These are phyloP conservation scores for Exophiala sp. DNA, from an alignment of 2,329 filamentous ascomycete genomes.

Conservation along the genomic window DNA sequence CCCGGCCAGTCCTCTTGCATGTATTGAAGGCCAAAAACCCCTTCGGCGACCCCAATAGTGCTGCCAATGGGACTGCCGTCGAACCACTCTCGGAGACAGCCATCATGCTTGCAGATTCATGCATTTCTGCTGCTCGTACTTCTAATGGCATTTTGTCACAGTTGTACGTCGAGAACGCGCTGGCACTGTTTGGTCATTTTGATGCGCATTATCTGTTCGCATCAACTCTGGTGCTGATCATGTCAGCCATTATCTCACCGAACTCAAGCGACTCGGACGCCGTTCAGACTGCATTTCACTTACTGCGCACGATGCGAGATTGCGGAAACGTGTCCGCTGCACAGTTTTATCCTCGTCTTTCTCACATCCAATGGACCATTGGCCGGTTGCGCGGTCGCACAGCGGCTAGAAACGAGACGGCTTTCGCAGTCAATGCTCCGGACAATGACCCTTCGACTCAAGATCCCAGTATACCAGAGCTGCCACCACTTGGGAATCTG, in stretches of 20 bases:
- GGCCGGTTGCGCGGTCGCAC: not conserved
- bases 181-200: slow-evolving; percentile 4
- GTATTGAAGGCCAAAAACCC: slow-evolving; percentile 40
- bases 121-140: not conserved
- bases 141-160: slow-evolving; percentile 1
- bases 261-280: slow-evolving; percentile 2
- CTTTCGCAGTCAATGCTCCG: not conserved
- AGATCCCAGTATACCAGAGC: not conserved
- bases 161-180: slow-evolving; percentile 2
- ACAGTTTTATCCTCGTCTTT: slow-evolving; percentile 3
- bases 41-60: not conserved
- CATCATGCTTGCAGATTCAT: not conserved
- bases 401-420: not conserved
- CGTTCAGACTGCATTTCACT: slow-evolving; percentile 1
- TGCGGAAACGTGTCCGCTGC: slow-evolving; percentile 3
- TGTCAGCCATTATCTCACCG: not conserved
- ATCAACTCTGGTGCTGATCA: slow-evolving; percentile 8
- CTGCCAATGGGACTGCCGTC: not conserved
- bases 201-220: slow-evolving; percentile 7
- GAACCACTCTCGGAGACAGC: not conserved
- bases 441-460: not conserved
- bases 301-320: slow-evolving; percentile 6
- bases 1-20: slow-evolving; percentile 49
- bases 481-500: not conserved
- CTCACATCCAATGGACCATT: slow-evolving; percentile 1